Evolutionary conservation across 768 basidiomycete species (phyloP).

Genomic region (Tricholoma sp.): DNA sequence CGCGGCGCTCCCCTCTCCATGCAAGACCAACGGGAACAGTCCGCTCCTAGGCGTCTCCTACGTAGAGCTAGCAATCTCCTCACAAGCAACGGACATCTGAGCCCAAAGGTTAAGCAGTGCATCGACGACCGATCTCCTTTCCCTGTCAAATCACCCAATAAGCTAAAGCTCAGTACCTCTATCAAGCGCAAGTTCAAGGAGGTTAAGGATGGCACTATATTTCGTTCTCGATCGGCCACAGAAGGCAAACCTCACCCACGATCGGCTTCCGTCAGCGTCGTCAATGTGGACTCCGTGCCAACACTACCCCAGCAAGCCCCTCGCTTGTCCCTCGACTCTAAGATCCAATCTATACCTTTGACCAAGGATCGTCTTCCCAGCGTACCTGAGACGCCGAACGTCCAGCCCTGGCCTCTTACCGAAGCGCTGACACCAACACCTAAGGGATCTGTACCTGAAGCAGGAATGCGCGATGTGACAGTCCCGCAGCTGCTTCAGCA

Average conservation of each 20-base stretch:
- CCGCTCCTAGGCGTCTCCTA: constrained; percentile 20
- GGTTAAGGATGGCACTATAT: constrained; percentile 24
- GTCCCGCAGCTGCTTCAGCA: constrained; percentile 55
- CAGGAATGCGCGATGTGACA: constrained; percentile 22
- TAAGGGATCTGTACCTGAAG: constrained; percentile 9
- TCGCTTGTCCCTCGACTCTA: not conserved
- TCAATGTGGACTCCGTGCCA: not conserved
- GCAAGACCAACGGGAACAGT: not conserved
- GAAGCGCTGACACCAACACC: constrained; percentile 3
- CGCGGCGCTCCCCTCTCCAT: not conserved
- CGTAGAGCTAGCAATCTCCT: constrained; percentile 34
- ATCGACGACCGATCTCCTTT: constrained; percentile 7
- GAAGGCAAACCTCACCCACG: constrained; percentile 10
- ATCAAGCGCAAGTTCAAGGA: constrained; percentile 31
- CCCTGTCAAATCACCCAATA: not conserved
- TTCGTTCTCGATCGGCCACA: constrained; percentile 20
- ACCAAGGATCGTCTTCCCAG: not conserved
- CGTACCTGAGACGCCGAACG: not conserved
- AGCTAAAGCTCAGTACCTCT: constrained; percentile 23
- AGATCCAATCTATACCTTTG: not conserved
- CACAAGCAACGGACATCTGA: constrained; percentile 20
- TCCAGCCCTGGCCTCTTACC: not conserved
- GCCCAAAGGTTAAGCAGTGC: constrained; percentile 20
- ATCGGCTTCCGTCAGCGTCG: constrained; percentile 9
- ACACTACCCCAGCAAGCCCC: not conserved